Evolutionary conservation across 1,284 basidiomycete species (phyloP).

Genomic region (Tausonia pullulans): DNA sequence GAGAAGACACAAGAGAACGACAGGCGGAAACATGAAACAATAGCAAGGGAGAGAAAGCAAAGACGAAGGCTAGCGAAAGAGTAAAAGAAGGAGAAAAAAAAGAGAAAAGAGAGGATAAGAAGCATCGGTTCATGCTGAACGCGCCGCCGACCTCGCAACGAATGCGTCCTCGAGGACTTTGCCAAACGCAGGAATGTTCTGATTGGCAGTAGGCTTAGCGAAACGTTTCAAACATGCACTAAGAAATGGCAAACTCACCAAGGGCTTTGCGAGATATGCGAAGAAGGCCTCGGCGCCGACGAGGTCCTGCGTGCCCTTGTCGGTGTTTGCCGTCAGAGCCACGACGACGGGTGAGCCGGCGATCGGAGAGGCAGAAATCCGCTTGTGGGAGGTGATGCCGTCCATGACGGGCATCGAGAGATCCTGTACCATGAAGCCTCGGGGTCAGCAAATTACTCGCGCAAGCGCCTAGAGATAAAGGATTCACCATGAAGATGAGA

Average conservation of each 20-base stretch:
- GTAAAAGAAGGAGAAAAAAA: neutral
- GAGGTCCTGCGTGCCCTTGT: constrained; percentile 23
- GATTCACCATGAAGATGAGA: constrained; percentile 26
- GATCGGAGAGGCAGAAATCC: constrained; percentile 21
- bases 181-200: neutral
- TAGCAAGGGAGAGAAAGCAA: too few species aligned
- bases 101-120: neutral
- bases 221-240: too few species aligned
- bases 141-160: neutral
- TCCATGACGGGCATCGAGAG: constrained; percentile 25
- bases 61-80: neutral
- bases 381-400: constrained; percentile 23
- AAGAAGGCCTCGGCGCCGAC: constrained; percentile 25
- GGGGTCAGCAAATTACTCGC: neutral
- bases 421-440: neutral
- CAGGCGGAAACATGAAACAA: too few species aligned
- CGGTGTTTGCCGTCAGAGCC: constrained; percentile 29
- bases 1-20: too few species aligned
- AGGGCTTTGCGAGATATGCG: constrained; percentile 28
- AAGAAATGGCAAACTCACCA: constrained; percentile 14
- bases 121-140: neutral
- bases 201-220: neutral
- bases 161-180: neutral
- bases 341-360: constrained; percentile 27
- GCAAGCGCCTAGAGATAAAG: constrained; percentile 19